Percentiles rank a stretch among this genome's conserved stretches.
These are phyloP conservation scores for Aspergillus sp. DNA, from an alignment of 2,329 filamentous ascomycete species.

Conservation along the genomic window DNA sequence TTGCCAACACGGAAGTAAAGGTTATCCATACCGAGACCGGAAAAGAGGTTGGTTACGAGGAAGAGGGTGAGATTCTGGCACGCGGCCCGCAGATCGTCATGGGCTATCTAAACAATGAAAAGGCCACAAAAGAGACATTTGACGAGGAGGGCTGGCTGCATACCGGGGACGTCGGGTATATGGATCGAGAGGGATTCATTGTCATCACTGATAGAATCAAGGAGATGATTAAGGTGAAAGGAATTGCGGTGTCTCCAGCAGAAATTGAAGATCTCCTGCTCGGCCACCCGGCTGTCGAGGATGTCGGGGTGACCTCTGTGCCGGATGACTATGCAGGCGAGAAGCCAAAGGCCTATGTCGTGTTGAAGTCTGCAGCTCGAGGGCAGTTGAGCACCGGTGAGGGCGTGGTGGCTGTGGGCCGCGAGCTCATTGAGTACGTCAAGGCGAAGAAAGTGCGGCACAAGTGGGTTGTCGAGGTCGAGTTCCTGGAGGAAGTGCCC, in stretches of 20 bases:
- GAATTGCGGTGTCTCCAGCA: constrained; percentile 56
- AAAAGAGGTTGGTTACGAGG: constrained; percentile 51
- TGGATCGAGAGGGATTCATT: constrained; percentile 40
- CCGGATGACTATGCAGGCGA: constrained; percentile 49
- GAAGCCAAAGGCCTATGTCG: constrained; percentile 58
- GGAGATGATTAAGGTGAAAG: constrained; percentile 69
- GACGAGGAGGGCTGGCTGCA: constrained; percentile 59
- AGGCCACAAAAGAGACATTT: constrained; percentile 69
- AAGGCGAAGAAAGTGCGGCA: constrained; percentile 63
- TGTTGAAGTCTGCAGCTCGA: constrained; percentile 37
- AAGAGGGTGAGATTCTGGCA: constrained; percentile 65
- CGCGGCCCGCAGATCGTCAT: constrained; percentile 67
- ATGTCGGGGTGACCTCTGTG: constrained; percentile 52
- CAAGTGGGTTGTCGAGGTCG: constrained; percentile 40
- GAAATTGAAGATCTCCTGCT: constrained; percentile 65
- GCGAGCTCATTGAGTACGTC: constrained; percentile 60
- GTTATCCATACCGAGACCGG: constrained; percentile 53
- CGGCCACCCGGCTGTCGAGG: constrained; percentile 56
- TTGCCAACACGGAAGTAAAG: constrained; percentile 61
- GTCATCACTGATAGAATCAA: constrained; percentile 60
- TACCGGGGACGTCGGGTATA: constrained; percentile 66
- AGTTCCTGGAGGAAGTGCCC: constrained; percentile 55
- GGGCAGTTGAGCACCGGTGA: background rate
- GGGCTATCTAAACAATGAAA: constrained; percentile 74
- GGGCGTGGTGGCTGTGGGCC: constrained; percentile 25